Conservation (phyloP, 164 flowering plant species). For the Liquidambar formosana region DNA sequence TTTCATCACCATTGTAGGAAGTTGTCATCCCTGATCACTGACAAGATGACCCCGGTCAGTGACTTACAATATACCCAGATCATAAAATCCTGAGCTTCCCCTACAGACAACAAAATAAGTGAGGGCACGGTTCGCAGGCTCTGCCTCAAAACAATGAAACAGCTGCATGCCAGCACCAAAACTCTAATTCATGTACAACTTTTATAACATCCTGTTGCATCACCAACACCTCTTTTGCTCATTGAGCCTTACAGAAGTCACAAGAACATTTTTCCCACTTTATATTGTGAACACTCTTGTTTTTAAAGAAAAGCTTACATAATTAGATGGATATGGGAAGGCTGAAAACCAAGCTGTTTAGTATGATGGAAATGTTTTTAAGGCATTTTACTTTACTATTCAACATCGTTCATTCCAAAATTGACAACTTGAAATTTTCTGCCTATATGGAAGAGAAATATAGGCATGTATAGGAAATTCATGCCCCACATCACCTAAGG, state of each 20-base stretch:
- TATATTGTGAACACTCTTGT: background rate
- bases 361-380: background rate
- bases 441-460: background rate
- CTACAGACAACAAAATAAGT: slow-evolving; percentile 6
- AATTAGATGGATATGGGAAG: slow-evolving; percentile 1
- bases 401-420: background rate
- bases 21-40: too few species aligned
- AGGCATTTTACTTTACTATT: background rate
- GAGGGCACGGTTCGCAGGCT: slow-evolving; percentile 4
- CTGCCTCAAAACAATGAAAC: background rate
- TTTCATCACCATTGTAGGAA: slow-evolving; percentile 10
- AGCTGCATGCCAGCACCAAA: background rate
- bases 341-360: background rate
- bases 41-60: background rate
- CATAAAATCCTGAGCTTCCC: slow-evolving; percentile 11
- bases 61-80: slow-evolving; percentile 21
- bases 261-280: background rate
- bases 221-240: background rate
- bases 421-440: background rate
- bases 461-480: slow-evolving; percentile 1
- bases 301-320: background rate
- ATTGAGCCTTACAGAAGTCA: too few species aligned
- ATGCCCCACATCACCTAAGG: slow-evolving; percentile 28
- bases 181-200: background rate
- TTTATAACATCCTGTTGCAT: background rate